Conservation (phyloP, 2,329 filamentous ascomycete species). For the Alternaria longipes region DNA sequence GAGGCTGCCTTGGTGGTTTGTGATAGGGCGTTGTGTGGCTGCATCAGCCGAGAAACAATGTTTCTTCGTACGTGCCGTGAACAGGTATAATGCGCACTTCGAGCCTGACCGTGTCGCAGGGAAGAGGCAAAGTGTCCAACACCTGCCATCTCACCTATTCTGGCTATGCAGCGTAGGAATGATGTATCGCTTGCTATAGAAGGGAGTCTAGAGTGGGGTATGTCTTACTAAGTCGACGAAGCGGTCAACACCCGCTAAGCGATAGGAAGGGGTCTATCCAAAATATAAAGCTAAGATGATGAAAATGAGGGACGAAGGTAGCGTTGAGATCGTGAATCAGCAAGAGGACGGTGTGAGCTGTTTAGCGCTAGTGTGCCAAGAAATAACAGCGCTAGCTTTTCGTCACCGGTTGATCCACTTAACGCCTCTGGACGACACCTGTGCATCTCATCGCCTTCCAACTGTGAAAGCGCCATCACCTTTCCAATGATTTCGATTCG, state of each 20-base stretch:
- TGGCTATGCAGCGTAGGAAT: conserved; percentile 16
- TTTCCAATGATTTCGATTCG: background rate
- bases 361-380: conserved; percentile 14
- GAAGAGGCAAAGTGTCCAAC: conserved; percentile 19
- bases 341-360: conserved; percentile 28
- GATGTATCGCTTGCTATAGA: conserved; percentile 23
- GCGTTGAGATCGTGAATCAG: conserved; percentile 19
- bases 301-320: conserved; percentile 16
- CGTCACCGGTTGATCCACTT: conserved; percentile 2
- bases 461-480: background rate
- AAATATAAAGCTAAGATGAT: conserved; percentile 13
- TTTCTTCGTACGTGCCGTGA: conserved; percentile 9
- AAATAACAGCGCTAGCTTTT: conserved; percentile 1
- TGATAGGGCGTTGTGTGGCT: conserved; percentile 12
- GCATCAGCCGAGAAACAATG: conserved; percentile 4
- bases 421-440: background rate
- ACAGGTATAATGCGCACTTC: conserved; percentile 10
- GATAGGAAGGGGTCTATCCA: conserved; percentile 24
- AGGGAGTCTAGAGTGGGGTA: conserved; percentile 24
- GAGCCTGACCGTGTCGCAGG: conserved; percentile 19
- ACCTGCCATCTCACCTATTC: conserved; percentile 33
- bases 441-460: background rate
- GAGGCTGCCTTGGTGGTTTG: conserved; percentile 14
- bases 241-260: conserved; percentile 30
- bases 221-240: conserved; percentile 36